These are phyloP conservation scores for Xylariaceae sp. DNA, from an alignment of 2,329 filamentous ascomycete genomes.

Conservation along the genomic window DNA sequence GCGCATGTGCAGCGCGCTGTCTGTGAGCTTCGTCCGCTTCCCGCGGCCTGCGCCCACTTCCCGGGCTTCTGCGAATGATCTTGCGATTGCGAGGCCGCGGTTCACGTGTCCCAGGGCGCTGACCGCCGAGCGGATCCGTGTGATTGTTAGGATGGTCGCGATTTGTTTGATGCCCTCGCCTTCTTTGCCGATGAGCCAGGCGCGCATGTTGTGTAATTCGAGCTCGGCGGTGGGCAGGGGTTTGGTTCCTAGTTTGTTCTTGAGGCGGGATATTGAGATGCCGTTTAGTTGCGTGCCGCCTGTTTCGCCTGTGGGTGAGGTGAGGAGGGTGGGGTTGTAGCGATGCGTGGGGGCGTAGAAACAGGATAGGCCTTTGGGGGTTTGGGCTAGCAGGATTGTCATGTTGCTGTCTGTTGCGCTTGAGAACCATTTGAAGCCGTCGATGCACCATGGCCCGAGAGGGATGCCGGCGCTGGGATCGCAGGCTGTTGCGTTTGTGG, in stretches of 20 bases:
- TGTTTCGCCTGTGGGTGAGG: slow-evolving; percentile 1
- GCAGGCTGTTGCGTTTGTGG: slow-evolving; percentile 11
- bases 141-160: slow-evolving; percentile 58
- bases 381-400: slow-evolving; percentile 55
- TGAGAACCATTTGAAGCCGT: slow-evolving; percentile 64
- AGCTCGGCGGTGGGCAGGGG: slow-evolving; percentile 62
- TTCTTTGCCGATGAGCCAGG: slow-evolving; percentile 53
- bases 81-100: slow-evolving; percentile 45
- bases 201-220: slow-evolving; percentile 49
- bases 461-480: slow-evolving; percentile 16
- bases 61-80: slow-evolving; percentile 48
- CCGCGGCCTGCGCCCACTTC: slow-evolving; percentile 36
- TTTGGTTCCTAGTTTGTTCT: slow-evolving; percentile 62
- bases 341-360: slow-evolving; percentile 54
- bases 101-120: slow-evolving; percentile 41
- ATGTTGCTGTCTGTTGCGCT: slow-evolving; percentile 61
- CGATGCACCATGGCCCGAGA: slow-evolving; percentile 43
- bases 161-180: slow-evolving; percentile 60
- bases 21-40: slow-evolving; percentile 36
- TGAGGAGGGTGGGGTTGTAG: slow-evolving; percentile 13
- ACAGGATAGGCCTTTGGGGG: slow-evolving; percentile 44
- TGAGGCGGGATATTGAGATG: slow-evolving; percentile 56
- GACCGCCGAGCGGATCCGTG: slow-evolving; percentile 45
- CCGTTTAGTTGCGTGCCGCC: slow-evolving; percentile 49
- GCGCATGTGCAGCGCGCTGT: slow-evolving; percentile 43